Evolutionary conservation across 2,329 filamentous ascomycete species (phyloP).

Genomic region (Lachnellula arida): DNA sequence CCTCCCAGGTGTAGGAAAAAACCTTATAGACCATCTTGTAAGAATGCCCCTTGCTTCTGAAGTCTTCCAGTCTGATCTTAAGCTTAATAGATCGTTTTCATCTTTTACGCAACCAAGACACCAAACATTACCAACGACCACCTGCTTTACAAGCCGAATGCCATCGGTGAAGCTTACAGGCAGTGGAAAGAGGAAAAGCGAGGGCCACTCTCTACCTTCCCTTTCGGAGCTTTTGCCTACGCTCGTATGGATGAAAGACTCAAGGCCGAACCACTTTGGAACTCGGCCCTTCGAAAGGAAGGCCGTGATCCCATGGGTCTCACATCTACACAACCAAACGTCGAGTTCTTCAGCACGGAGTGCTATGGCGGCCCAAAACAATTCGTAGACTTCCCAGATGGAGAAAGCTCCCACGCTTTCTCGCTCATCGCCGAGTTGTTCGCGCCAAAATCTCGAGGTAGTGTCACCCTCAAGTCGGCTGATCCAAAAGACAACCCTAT

Average conservation of each 20-base stretch:
- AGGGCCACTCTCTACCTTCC: constrained; percentile 56
- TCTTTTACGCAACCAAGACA: constrained; percentile 55
- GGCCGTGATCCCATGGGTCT: constrained; percentile 61
- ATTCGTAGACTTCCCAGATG: constrained; percentile 46
- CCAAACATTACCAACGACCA: constrained; percentile 51
- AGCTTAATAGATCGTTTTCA: constrained; percentile 46
- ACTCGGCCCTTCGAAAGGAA: constrained; percentile 40
- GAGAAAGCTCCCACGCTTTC: constrained; percentile 50
- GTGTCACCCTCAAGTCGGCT: constrained; percentile 44
- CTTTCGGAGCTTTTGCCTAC: constrained; percentile 59
- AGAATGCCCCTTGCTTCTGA: constrained; percentile 8
- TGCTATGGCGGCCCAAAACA: constrained; percentile 58
- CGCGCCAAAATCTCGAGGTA: constrained; percentile 51
- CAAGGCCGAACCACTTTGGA: constrained; percentile 50
- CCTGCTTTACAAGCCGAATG: constrained; percentile 51
- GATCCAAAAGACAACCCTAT: constrained; percentile 49
- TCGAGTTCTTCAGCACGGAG: constrained; percentile 60
- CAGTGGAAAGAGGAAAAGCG: constrained; percentile 55
- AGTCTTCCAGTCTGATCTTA: constrained; percentile 4
- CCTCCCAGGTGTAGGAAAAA: constrained; percentile 58
- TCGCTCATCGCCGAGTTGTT: constrained; percentile 55
- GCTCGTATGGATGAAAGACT: constrained; percentile 58
- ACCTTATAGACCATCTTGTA: constrained; percentile 54
- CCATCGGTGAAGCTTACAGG: constrained; percentile 44
- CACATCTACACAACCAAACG: constrained; percentile 50